Evolutionary conservation across 2,329 filamentous ascomycete genomes (phyloP).

Genomic region (Phoma sp.): DNA sequence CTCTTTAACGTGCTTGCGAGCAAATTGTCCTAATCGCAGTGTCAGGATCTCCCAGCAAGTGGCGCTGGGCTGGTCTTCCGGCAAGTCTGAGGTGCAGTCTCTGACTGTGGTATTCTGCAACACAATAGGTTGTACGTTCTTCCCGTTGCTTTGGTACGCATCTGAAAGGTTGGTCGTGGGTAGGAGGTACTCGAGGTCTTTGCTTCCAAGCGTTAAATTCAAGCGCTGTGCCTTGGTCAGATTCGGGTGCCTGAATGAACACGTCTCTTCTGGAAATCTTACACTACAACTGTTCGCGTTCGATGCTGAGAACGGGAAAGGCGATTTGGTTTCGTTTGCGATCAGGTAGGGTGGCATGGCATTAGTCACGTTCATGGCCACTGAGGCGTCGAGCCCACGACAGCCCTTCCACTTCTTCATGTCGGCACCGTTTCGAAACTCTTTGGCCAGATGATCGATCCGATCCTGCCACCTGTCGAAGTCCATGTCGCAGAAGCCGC

Average conservation of each 20-base stretch:
- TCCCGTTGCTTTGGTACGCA: slow-evolving; percentile 23
- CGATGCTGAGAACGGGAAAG: slow-evolving; percentile 56
- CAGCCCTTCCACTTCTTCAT: slow-evolving; percentile 64
- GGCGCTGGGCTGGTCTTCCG: slow-evolving; percentile 27
- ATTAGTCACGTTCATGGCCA: slow-evolving; percentile 57
- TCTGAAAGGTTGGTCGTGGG: slow-evolving; percentile 27
- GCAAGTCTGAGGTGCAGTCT: slow-evolving; percentile 18
- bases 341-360: slow-evolving; percentile 61
- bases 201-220: slow-evolving; percentile 20
- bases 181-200: slow-evolving; percentile 38
- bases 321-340: slow-evolving; percentile 54
- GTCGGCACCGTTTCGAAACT: slow-evolving; percentile 60
- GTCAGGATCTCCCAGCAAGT: slow-evolving; percentile 61
- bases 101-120: slow-evolving; percentile 24
- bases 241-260: neutral
- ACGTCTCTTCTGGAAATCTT: slow-evolving; percentile 6
- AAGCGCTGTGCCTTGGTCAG: slow-evolving; percentile 28
- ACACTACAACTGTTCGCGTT: slow-evolving; percentile 43
- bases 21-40: slow-evolving; percentile 54
- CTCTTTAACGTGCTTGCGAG: slow-evolving; percentile 47
- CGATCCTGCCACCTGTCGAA: slow-evolving; percentile 60
- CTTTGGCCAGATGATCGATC: slow-evolving; percentile 60
- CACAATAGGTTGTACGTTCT: slow-evolving; percentile 25
- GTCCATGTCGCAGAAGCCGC: slow-evolving; percentile 59
- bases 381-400: slow-evolving; percentile 57